phyloP scores from a whole-genome alignment of 2,329 filamentous ascomycete species.

The Phialemonium atrogriseum region DNA sequence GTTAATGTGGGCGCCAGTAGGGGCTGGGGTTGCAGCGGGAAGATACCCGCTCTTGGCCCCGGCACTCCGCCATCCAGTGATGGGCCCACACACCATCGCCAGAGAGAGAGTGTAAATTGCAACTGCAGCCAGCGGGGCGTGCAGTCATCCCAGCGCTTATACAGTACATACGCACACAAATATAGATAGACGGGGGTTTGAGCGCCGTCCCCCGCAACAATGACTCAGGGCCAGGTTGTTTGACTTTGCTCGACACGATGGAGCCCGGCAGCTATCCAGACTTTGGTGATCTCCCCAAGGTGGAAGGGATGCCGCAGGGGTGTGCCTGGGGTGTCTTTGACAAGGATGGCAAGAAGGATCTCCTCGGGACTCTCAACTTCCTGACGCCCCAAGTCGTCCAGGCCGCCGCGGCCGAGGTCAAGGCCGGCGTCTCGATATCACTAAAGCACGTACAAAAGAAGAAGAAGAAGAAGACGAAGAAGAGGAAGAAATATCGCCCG shows the following conservation, averaged over 20 bases:
- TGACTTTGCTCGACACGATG: no score
- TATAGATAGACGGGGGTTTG: no score
- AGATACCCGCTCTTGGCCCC: conserved; percentile 1
- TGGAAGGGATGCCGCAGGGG: conserved; percentile 35
- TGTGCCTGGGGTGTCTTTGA: conserved; percentile 47
- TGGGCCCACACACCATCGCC: no score
- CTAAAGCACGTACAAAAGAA: conserved; percentile 30
- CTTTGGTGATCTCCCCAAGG: conserved; percentile 32
- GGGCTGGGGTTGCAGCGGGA: conserved; percentile 1
- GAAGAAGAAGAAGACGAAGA: conserved; percentile 16
- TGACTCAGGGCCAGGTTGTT: no score
- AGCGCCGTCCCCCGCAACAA: no score
- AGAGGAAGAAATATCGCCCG: no score
- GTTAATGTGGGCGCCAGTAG: no score
- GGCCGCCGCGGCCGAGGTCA: conserved; percentile 31
- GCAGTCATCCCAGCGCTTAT: no score
- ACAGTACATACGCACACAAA: no score
- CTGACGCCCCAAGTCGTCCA: conserved; percentile 36
- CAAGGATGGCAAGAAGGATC: conserved; percentile 38
- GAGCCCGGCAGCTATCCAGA: conserved; percentile 27
- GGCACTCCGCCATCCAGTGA: background rate
- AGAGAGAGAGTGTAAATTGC: no score
- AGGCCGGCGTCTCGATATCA: conserved; percentile 41
- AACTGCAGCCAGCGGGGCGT: no score
- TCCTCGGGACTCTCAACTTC: conserved; percentile 43